phyloP scores from a whole-genome alignment of 2,329 filamentous ascomycete genomes.

The Sclerotinia spermophila region DNA sequence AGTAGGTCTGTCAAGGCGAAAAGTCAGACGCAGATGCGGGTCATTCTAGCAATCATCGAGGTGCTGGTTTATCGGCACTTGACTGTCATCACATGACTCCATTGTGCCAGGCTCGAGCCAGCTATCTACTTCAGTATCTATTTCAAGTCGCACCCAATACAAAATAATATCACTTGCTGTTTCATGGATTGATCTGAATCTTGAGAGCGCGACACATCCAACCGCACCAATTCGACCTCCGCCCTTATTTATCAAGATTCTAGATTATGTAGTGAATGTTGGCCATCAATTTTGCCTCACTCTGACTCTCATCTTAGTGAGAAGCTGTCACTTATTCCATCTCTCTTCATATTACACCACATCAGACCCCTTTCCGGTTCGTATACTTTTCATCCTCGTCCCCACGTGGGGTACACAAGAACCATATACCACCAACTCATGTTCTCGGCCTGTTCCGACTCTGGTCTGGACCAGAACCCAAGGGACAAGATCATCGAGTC shows the following conservation, averaged over 20 bases:
- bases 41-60: background rate
- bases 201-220: background rate
- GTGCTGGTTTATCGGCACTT: background rate
- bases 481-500: background rate
- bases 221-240: background rate
- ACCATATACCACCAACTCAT: background rate
- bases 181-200: background rate
- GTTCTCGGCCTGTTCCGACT: background rate
- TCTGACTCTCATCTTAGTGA: background rate
- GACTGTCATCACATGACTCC: background rate
- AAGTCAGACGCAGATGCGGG: background rate
- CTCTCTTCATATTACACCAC: background rate
- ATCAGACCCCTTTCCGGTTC: background rate
- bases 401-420: conserved; percentile 9
- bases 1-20: background rate
- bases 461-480: background rate
- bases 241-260: background rate
- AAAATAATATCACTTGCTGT: background rate
- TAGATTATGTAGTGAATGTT: background rate
- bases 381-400: background rate
- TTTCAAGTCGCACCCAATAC: background rate
- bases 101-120: no score
- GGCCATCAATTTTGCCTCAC: conserved; percentile 4
- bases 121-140: background rate
- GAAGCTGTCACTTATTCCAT: background rate